Evolutionary conservation across 257 asterid genomes (phyloP), one percentile per base, ranked within the genome.

Genomic region (Salvia hispanica): DNA sequence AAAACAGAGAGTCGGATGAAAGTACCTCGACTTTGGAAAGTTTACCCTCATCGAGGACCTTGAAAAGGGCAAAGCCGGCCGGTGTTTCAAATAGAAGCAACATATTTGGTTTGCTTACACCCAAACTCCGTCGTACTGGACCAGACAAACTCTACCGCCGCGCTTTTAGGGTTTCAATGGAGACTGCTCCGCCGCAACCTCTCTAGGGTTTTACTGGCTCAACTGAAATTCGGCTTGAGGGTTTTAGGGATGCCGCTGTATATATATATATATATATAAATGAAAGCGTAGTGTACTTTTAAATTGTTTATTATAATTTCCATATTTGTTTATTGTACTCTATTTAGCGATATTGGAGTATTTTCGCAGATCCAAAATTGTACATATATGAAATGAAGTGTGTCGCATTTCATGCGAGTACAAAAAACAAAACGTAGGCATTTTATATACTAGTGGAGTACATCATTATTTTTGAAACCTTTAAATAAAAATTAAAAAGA

Each of bases 21-120:
- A 74, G 16, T 66, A 81, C 85, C 78, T 77, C 85, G 10, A 77
- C 77, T 71, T 77, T 81, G 40, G 80, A 74, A 51, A 81, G 77
- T 21, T 81, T 81, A 34, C 72, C 80, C 68, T 81, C 85, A 72
- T 81, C 85, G 54, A 77, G 63, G 3, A 81, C 82, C 62, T 81
- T 81, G 72, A 80, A 80, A 16, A 80, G 77, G 33, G 79, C 84
- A 54, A 73, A 73, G 0, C 81, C 84, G 18, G 81, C 81, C 2
- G 84, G 84, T 4, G 84, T 80, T 73, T 80, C 84, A 55, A 80
- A 80, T 63, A 80, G 59, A n/a, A 76, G 76, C 61, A 74, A 36
- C 85, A 72, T 77, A 28, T 39, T 70, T 7, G 57, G 43, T 66
- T 40, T 8, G 48, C 11, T 21, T 31, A 1, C 14, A 28, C 64